Evolutionary conservation across 2,329 filamentous ascomycete genomes (phyloP).

Genomic region (Hyphodiscus sp.): DNA sequence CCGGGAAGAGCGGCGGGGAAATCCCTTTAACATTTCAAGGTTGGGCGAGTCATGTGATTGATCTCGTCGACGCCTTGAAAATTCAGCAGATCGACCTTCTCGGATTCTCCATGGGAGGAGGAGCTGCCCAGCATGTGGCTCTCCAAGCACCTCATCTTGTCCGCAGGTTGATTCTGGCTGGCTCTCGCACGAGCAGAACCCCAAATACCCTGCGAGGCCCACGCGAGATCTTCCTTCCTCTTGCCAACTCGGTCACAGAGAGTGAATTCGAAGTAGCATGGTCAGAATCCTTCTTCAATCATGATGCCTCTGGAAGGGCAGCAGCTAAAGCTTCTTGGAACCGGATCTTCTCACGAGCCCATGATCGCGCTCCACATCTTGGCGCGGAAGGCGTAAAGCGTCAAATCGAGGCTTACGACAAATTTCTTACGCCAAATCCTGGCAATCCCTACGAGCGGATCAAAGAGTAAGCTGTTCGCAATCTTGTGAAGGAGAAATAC

Average conservation of each 20-base stretch:
- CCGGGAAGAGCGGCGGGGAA: conserved; percentile 37
- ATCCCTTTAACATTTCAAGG: conserved; percentile 29
- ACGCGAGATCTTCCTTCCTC: background rate
- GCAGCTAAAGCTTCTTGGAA: background rate
- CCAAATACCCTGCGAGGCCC: background rate
- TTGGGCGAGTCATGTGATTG: conserved; percentile 24
- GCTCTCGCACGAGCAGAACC: conserved; percentile 26
- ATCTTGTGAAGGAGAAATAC: background rate
- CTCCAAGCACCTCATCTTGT: conserved; percentile 33
- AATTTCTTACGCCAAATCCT: background rate
- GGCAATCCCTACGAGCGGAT: background rate
- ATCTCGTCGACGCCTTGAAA: conserved; percentile 26
- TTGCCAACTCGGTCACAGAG: background rate
- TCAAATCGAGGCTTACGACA: background rate
- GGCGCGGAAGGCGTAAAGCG: background rate
- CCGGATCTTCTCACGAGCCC: background rate
- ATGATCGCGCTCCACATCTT: background rate
- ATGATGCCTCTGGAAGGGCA: background rate
- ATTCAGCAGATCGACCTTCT: conserved; percentile 38
- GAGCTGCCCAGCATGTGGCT: conserved; percentile 39
- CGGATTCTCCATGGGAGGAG: conserved; percentile 46
- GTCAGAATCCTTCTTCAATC: background rate
- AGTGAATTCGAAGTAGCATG: background rate
- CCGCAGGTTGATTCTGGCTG: conserved; percentile 38
- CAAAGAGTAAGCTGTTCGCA: background rate